Percentiles rank a stretch among this genome's conserved stretches.
phyloP scores from a whole-genome alignment of 768 basidiomycete species.

The Termitomyces eurrhizus region DNA sequence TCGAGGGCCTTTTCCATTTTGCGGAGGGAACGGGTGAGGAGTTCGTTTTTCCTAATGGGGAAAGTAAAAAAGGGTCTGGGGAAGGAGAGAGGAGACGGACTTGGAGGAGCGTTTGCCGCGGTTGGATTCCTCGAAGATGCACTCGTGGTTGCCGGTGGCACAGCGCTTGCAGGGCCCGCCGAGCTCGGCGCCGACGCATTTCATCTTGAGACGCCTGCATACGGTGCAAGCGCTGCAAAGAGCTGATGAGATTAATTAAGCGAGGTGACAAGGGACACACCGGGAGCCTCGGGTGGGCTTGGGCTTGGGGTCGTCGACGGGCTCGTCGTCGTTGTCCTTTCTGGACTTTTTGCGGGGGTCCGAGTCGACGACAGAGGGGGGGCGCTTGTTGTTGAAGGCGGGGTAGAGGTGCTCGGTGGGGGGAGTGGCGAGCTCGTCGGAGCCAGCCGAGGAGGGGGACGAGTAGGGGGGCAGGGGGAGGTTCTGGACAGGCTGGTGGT shows the following conservation, averaged over 20 bases:
- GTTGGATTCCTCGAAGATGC: conserved; percentile 96
- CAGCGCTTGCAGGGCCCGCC: conserved; percentile 93
- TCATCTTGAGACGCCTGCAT: conserved; percentile 91
- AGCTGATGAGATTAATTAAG: conserved; percentile 10
- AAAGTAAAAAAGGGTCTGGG: conserved; percentile 3
- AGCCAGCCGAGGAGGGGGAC: conserved; percentile 78
- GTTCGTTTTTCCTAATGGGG: conserved; percentile 69
- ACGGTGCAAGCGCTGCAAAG: conserved; percentile 81
- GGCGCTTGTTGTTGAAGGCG: conserved; percentile 53
- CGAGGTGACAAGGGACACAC: conserved; percentile 33
- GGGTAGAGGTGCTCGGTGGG: conserved; percentile 61
- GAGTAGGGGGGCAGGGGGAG: conserved; percentile 59
- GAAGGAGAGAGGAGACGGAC: conserved; percentile 34
- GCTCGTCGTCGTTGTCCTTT: conserved; percentile 56
- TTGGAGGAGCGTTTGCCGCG: conserved; percentile 87
- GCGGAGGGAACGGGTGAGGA: conserved; percentile 73
- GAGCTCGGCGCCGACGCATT: conserved; percentile 86
- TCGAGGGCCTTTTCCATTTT: conserved; percentile 95
- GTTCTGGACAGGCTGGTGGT: conserved; percentile 52
- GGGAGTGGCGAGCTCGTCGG: conserved; percentile 72
- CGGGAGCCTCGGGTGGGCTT: conserved; percentile 86
- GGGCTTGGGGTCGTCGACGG: conserved; percentile 51
- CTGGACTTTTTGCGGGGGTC: conserved; percentile 57
- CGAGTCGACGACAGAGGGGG: conserved; percentile 46
- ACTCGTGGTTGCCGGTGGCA: conserved; percentile 74